phyloP scores from a whole-genome alignment of 78 protist species.

The Thecamonas trahens region DNA sequence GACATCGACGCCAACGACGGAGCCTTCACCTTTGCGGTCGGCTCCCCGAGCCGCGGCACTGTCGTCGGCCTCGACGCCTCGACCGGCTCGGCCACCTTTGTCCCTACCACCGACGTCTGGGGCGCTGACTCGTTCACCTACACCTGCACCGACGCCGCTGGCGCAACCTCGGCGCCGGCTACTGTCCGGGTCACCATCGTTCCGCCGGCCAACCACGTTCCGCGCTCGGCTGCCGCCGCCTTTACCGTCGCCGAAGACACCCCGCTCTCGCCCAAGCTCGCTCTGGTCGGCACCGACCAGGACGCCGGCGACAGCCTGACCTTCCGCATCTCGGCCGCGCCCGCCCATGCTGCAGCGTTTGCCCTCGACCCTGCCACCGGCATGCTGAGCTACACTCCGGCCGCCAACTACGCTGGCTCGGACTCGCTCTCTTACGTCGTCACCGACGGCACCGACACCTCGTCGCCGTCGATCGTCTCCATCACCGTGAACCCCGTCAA shows the following conservation, averaged over 20 bases:
- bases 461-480: not conserved
- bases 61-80: not conserved
- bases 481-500: no score
- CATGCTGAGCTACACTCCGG: not conserved
- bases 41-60: not conserved
- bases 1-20: slow-evolving; percentile 7
- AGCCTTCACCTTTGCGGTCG: not conserved
- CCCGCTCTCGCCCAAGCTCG: no score
- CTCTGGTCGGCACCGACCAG: no score
- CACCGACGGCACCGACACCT: not conserved
- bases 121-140: not conserved
- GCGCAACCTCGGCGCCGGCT: no score
- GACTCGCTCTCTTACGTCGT: not conserved
- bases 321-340: no score
- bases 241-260: no score
- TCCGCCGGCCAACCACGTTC: no score
- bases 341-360: no score
- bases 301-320: no score
- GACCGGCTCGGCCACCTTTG: not conserved
- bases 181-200: no score
- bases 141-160: not conserved
- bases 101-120: not conserved
- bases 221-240: no score
- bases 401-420: not conserved
- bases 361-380: not conserved